Conservation (phyloP, 257 asterid species). For the Solanum virginianum region DNA sequence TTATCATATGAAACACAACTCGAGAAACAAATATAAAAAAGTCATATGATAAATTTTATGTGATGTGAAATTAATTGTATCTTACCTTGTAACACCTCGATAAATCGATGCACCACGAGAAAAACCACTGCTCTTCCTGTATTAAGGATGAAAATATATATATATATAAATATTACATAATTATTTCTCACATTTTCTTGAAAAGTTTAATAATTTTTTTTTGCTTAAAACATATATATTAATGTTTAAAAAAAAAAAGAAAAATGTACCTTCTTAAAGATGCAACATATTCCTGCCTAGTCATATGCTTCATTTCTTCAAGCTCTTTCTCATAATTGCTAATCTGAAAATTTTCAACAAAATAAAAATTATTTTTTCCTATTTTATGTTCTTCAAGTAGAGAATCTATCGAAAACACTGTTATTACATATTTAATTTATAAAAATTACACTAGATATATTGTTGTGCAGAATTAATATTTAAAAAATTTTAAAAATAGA, state of each 20-base stretch:
- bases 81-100: conserved; percentile 88
- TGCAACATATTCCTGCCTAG: conserved; percentile 85
- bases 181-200: neutral
- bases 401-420: no score
- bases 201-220: neutral
- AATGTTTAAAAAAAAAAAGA: neutral
- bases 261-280: conserved; percentile 59
- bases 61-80: no score
- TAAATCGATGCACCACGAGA: conserved; percentile 90
- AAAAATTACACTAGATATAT: no score
- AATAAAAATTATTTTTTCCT: no score
- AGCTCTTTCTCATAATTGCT: conserved; percentile 78
- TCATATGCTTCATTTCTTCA: conserved; percentile 89
- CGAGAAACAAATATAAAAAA: no score
- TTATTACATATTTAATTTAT: no score
- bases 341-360: conserved; percentile 21
- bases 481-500: neutral
- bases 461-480: no score
- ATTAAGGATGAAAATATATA: neutral
- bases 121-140: conserved; percentile 89
- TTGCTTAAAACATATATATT: neutral
- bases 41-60: no score
- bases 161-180: neutral
- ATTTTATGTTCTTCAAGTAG: no score
- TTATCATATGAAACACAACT: neutral